phyloP scores from a whole-genome alignment of 768 basidiomycete species.

The Xerocomus spinulosus region DNA sequence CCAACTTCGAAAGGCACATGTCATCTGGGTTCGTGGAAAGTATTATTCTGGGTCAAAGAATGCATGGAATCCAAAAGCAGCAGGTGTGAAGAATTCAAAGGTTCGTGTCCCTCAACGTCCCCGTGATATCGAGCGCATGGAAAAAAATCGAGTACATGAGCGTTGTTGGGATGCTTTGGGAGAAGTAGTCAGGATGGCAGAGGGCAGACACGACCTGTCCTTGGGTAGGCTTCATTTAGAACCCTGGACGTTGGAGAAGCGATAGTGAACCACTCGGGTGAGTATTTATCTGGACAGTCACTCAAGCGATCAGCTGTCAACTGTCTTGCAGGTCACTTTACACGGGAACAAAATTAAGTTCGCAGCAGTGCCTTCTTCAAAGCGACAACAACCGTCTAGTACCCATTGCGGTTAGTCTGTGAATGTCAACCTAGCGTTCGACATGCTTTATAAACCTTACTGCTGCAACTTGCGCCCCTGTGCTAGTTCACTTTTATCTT shows the following conservation, averaged over 20 bases:
- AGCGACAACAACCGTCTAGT: constrained; percentile 11
- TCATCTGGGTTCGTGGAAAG: constrained; percentile 22
- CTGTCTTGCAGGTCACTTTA: not conserved
- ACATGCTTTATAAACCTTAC: constrained; percentile 10
- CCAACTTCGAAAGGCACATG: constrained; percentile 29
- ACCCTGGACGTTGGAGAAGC: constrained; percentile 21
- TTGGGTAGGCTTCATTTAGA: constrained; percentile 43
- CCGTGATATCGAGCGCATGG: constrained; percentile 18
- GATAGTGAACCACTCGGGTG: constrained; percentile 4
- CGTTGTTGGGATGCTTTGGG: constrained; percentile 45
- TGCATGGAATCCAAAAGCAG: constrained; percentile 39
- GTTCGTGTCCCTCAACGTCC: constrained; percentile 6
- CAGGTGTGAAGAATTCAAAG: constrained; percentile 21
- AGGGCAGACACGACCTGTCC: constrained; percentile 46
- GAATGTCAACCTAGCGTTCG: not conserved
- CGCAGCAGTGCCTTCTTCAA: not conserved
- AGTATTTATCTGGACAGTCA: constrained; percentile 2
- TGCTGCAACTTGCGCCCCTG: constrained; percentile 4
- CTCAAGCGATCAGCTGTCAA: not conserved
- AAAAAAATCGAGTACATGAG: constrained; percentile 30
- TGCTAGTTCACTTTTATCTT: not conserved
- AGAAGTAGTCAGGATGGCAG: constrained; percentile 56
- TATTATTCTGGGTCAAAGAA: constrained; percentile 19
- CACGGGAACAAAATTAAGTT: not conserved
- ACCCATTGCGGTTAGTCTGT: constrained; percentile 7